Base-by-base conservation (phyloP, 148 eudicot genomes). In the Beta vulgaris region DNA sequence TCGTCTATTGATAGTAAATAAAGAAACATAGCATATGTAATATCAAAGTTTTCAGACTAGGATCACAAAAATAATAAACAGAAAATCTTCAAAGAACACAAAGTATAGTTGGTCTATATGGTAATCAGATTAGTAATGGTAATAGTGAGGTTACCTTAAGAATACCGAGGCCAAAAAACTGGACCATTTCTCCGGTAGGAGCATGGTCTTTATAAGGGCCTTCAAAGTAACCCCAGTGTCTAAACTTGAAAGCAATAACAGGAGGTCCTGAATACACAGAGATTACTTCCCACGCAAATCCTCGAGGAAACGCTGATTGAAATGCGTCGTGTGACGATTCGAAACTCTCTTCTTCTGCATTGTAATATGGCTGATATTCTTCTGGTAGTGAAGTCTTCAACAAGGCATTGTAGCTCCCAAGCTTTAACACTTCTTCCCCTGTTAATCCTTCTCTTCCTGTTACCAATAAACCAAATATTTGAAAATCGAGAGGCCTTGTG, bases 141-240 rank as follows among this genome's bases (percentile, higher is more conserved):
- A 42, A 42, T 8, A 49, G 28, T 7, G 18, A 29, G 23, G 40
- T 29, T 77, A 89, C 98, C 83, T 93, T 93, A 71, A 93, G 83
- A 72, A 87, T 64, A 16, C 90, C 96, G 75, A 93, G 76, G 16
- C 98, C 98, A 74, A 73, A 84, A 72, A 93, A 89, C 76, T 93
- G 77, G 37, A 88, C 86, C 91, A 88, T 73, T 11, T 93, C 85
- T 13, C 97, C 92, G 3, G 97, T 91, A 28, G 98, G 98, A 4
- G 89, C 90, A 69, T 80, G 91, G 14, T 87, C 88, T 78, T 86
- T 89, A 77, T 78, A 93, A 21, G 90, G 97, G 0, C 98, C 98
- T 70, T 93, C 98, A 51, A 93, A 93, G 85, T 59, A 89, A 72
- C 96, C 97, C 98, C 98, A 93, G 36, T 93, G 97, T 82, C 98